Conservation (phyloP, 2,329 filamentous ascomycete genomes). For the Pseudocercospora pini-densiflorae region DNA sequence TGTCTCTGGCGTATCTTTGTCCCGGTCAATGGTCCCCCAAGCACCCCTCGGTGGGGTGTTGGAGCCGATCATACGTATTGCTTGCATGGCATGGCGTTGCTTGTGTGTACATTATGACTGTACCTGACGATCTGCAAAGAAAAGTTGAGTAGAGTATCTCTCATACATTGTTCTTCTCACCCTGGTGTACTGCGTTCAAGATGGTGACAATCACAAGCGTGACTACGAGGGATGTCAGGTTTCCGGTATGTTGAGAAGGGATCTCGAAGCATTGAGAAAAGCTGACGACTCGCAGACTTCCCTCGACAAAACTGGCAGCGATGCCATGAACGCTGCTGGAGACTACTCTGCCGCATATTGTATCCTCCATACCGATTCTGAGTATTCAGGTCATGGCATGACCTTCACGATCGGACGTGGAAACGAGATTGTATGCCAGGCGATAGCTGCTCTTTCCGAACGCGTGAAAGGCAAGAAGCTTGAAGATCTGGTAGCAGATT, state of each 20-base stretch:
- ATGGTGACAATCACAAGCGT: constrained; percentile 55
- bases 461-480: constrained; percentile 77
- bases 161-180: constrained; percentile 1
- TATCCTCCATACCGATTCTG: constrained; percentile 80
- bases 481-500: constrained; percentile 75
- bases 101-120: constrained; percentile 12
- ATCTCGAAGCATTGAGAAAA: not conserved
- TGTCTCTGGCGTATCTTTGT: constrained; percentile 11
- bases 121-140: constrained; percentile 16
- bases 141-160: constrained; percentile 1
- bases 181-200: not conserved
- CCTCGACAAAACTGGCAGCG: constrained; percentile 92
- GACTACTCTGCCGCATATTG: constrained; percentile 97
- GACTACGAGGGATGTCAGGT: constrained; percentile 55
- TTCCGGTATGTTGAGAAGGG: constrained; percentile 43
- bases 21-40: constrained; percentile 6
- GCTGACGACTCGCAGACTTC: constrained; percentile 61
- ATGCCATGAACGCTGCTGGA: constrained; percentile 94
- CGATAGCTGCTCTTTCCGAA: constrained; percentile 77
- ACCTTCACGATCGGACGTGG: constrained; percentile 86
- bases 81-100: constrained; percentile 18
- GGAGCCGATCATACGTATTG: constrained; percentile 15
- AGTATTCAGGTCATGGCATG: constrained; percentile 77
- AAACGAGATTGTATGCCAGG: constrained; percentile 89
- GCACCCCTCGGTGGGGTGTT: constrained; percentile 4